Percentiles rank a stretch among this genome's conserved stretches.
These are phyloP conservation scores for Dioscorea alata DNA, from an alignment of 106 monocot genomes.

Conservation along the genomic window DNA sequence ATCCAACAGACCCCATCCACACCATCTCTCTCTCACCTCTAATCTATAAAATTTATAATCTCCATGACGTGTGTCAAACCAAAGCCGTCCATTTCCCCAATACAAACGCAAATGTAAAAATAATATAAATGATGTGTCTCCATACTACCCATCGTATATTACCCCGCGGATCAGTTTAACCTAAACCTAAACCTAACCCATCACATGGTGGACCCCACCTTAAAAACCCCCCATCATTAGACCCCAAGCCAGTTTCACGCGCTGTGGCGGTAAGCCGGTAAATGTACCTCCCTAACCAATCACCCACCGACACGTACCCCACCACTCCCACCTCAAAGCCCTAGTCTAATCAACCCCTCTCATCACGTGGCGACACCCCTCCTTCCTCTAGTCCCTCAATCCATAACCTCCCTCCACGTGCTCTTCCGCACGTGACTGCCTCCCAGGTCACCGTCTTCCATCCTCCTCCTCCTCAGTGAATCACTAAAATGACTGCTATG, in stretches of 20 bases:
- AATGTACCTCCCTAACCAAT: background rate
- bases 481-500: too few species aligned
- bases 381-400: background rate
- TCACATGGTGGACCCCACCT: constrained; percentile 2
- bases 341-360: constrained; percentile 13
- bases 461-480: background rate
- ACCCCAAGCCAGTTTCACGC: background rate
- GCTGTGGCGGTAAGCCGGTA: background rate
- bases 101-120: too few species aligned
- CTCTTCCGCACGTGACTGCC: background rate
- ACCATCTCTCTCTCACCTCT: too few species aligned
- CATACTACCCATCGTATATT: background rate
- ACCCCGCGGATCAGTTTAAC: background rate
- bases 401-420: background rate
- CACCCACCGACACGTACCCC: background rate
- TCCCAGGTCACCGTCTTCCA: background rate
- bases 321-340: too few species aligned
- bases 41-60: too few species aligned
- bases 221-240: background rate
- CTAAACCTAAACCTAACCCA: background rate
- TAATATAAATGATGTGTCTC: too few species aligned
- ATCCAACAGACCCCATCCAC: background rate
- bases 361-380: background rate
- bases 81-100: background rate
- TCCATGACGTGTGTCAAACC: background rate